These are phyloP conservation scores for Trichoderma sp. DNA, from an alignment of 2,329 filamentous ascomycete genomes.

Conservation along the genomic window DNA sequence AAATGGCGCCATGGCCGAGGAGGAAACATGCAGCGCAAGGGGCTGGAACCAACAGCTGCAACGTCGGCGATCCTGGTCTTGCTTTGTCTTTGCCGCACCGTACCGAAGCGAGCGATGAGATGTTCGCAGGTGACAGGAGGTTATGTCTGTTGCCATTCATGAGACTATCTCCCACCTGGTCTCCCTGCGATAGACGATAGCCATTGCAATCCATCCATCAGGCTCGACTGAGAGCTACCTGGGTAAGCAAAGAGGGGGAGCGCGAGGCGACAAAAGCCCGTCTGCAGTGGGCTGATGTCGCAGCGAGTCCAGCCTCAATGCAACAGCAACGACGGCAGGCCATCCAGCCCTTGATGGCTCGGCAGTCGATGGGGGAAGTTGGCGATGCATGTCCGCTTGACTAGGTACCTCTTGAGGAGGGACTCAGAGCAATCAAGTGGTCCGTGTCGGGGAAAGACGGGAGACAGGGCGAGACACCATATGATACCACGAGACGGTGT, in stretches of 20 bases:
- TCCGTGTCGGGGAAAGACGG: neutral
- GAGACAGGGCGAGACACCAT: neutral
- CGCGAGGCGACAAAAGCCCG: neutral
- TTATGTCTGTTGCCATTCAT: too few relatives aligned
- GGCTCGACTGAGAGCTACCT: neutral
- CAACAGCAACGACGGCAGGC: conserved; percentile 3
- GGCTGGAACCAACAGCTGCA: conserved; percentile 28
- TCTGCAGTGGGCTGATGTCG: neutral
- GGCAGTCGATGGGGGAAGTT: neutral
- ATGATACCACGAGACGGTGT: neutral
- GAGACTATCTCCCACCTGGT: too few relatives aligned
- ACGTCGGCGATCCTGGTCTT: neutral
- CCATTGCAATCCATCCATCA: neutral
- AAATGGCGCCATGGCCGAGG: conserved; percentile 22
- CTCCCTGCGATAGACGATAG: neutral
- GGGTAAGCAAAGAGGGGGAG: neutral
- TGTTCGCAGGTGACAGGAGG: neutral
- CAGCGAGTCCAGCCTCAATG: conserved; percentile 16
- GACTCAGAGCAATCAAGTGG: neutral
- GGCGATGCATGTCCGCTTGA: neutral
- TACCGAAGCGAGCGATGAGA: neutral
- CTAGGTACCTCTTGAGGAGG: too few relatives aligned
- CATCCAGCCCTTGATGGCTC: neutral
- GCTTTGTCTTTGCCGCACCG: neutral
- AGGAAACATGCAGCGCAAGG: conserved; percentile 13